Percentiles rank a stretch among this genome's conserved stretches.
phyloP scores from a whole-genome alignment of 1,139 yeast species.

The Yamadazyma pseudoaaseri region DNA sequence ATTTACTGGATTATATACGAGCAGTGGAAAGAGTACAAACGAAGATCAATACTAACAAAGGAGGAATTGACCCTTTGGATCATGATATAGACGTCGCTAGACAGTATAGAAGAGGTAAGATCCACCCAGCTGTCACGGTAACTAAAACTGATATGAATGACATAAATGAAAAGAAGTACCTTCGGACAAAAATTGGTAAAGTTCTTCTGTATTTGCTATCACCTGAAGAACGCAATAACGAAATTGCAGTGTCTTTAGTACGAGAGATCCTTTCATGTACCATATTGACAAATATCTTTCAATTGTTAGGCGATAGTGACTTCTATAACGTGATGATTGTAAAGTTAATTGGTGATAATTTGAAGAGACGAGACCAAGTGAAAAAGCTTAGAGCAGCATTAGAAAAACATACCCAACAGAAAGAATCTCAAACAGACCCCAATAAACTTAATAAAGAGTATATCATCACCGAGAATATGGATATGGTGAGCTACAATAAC shows the following conservation, averaged over 20 bases:
- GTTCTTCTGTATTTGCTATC: conserved; percentile 55
- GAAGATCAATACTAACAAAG: conserved; percentile 14
- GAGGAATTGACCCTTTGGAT: conserved; percentile 37
- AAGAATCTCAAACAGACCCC: conserved; percentile 1
- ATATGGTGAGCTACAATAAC: conserved; percentile 38
- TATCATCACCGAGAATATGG: conserved; percentile 25
- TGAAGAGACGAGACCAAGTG: conserved; percentile 77
- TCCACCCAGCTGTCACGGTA: conserved; percentile 63
- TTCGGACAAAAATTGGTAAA: conserved; percentile 41
- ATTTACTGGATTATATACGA: conserved; percentile 50
- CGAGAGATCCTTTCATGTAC: conserved; percentile 64
- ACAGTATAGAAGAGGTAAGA: conserved; percentile 53
- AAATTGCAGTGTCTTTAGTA: conserved; percentile 48
- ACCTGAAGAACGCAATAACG: conserved; percentile 47
- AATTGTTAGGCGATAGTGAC: conserved; percentile 69
- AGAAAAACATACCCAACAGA: conserved; percentile 55
- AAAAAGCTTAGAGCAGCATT: conserved; percentile 69
- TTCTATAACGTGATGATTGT: conserved; percentile 70
- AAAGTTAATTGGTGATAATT: conserved; percentile 58
- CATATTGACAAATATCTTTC: conserved; percentile 45
- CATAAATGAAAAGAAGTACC: conserved; percentile 51
- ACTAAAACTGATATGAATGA: conserved; percentile 35
- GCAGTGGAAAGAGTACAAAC: conserved; percentile 49
- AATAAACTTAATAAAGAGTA: conserved; percentile 10
- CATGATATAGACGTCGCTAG: conserved; percentile 56